Base-by-base conservation (phyloP, 441 rosid species). In the Pelargonium myrrhifolium region DNA sequence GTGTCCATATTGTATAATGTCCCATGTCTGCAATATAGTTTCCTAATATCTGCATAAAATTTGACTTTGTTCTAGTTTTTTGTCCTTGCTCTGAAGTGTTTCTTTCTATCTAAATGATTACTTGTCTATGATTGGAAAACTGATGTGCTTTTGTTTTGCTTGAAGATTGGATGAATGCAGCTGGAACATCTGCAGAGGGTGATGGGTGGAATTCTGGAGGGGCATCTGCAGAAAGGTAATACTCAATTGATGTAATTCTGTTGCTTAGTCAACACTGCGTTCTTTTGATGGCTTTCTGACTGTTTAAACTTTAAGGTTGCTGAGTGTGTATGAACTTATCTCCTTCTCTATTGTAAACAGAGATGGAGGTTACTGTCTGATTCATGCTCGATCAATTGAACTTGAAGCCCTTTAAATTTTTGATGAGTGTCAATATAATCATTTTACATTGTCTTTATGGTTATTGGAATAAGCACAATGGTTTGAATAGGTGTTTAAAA, bases 141-240 rank as follows among this genome's bases (percentile, higher is more conserved):
- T 71, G 68, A 70, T 55, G 35, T 53, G 63, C 65, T 7, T 71
- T 37, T 18, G 40, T 73, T 62, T 61, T 75, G 10, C 45, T 59
- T 74, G 76, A 76, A 88, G 91, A 74, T 65, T 88, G 93, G 95
- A 62, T 75, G 22, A 81, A 63, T 74, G 85, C 78, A 73, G 81
- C 82, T 47, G 86, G 90, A 78, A 67, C 95, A 39, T 83, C 97
- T 59, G 81, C 80, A 42, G 88, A 79, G 47, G 83, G 78, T 76
- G 80, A 78, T 75, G 76, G 79, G 31, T 84, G 89, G 97, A 87
- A 84, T 64, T 40, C 77, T 63, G 97, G 85, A 70, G 86, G 81
- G 6, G 40, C 71, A 8, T 79, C 90, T 67, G 69, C 82, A 65
- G 89, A 82, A 62, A 79, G 84, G 97, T 90, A 77, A 75, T 56